Evolutionary conservation across 2,329 filamentous ascomycete genomes (phyloP), one percentile per base, ranked within the genome.

Genomic region (Fusarium burgessii): DNA sequence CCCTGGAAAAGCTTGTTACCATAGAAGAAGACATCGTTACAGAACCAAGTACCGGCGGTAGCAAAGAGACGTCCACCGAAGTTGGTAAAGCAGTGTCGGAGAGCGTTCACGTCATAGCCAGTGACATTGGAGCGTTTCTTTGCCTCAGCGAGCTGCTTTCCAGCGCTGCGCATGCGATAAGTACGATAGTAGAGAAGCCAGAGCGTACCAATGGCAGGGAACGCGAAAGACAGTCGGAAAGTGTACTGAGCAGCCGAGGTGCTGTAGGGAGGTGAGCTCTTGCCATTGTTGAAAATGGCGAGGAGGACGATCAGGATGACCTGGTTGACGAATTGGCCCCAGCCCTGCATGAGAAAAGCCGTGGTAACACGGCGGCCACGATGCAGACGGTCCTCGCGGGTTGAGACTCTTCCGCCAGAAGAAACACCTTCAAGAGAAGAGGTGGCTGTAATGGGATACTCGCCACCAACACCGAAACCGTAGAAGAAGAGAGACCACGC

Each of bases 1-100:
- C 88, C 89, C 84, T 97, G 95, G 88, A 98, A 98, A 58, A 98
- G 91, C 88, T 97, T 98, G 91, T 97, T 98, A 76, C 95, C 95
- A 85, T 98, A 98, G 86, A 98, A 98, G 88, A 98, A 98, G 73
- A 98, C 92, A 78, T 98, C 95, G 82, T 98, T 98, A 84, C 91
- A 93, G 82, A 95, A 98, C 95, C 95, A 98, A 38, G 91, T 89
- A 61, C 93, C 93, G 14, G 95, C 91, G 23, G 95, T 98, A 52
- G 95, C 95, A 23, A 97, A 78, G 27, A 98, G 84, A 74, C 95
- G 94, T 56, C 92, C 92, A 50, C 94, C 94, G 74, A 98, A 98
- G 84, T 97, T 90, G 62, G 83, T 88, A 82, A 95, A 89, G 47
- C 93, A 95, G 77, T 93, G 85, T 74, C 88, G 88, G 58, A 98